Conservation (phyloP, 352 stramenopile genomes). For the Globisporangium radiosum region DNA sequence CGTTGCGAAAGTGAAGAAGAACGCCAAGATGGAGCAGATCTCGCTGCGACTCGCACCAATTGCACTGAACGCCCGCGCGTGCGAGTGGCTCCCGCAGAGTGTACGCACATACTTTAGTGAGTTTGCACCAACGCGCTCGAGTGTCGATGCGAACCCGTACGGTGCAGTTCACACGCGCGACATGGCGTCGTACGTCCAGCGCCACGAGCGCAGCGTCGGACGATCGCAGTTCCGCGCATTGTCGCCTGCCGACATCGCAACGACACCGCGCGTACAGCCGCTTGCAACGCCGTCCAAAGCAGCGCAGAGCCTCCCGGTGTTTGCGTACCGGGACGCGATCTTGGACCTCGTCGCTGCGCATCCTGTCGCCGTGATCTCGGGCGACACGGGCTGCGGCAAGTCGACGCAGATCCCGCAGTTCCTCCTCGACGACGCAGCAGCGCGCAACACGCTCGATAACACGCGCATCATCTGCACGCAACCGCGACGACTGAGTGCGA, state of each 20-base stretch:
- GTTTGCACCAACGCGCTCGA: slow-evolving; percentile 17
- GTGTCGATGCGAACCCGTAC: slow-evolving; percentile 6
- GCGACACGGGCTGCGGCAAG: slow-evolving; percentile 94
- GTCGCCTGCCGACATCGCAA: slow-evolving; percentile 1
- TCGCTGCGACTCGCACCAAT: slow-evolving; percentile 43
- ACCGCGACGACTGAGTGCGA: slow-evolving; percentile 89
- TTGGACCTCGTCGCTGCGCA: slow-evolving; percentile 57
- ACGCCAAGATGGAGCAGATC: slow-evolving; percentile 66
- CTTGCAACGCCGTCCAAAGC: slow-evolving; percentile 5
- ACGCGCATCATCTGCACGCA: slow-evolving; percentile 90
- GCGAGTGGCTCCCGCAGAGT: slow-evolving; percentile 34
- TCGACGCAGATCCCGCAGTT: slow-evolving; percentile 93
- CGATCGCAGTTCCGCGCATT: slow-evolving; percentile 37
- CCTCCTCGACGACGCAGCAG: slow-evolving; percentile 80
- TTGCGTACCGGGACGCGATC: slow-evolving; percentile 58
- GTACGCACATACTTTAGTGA: slow-evolving; percentile 37
- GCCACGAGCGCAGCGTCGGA: slow-evolving; percentile 12
- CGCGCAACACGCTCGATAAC: slow-evolving; percentile 44
- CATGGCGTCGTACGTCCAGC: slow-evolving; percentile 12
- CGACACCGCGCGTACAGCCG: background rate
- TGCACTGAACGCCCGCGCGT: slow-evolving; percentile 21
- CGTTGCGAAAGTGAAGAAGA: slow-evolving; percentile 80
- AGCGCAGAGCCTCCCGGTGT: slow-evolving; percentile 44
- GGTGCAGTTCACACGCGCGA: slow-evolving; percentile 6
- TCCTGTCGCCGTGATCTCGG: slow-evolving; percentile 90